These are phyloP conservation scores for Nicotiana attenuata DNA, from an alignment of 257 asterid genomes.

Conservation along the genomic window DNA sequence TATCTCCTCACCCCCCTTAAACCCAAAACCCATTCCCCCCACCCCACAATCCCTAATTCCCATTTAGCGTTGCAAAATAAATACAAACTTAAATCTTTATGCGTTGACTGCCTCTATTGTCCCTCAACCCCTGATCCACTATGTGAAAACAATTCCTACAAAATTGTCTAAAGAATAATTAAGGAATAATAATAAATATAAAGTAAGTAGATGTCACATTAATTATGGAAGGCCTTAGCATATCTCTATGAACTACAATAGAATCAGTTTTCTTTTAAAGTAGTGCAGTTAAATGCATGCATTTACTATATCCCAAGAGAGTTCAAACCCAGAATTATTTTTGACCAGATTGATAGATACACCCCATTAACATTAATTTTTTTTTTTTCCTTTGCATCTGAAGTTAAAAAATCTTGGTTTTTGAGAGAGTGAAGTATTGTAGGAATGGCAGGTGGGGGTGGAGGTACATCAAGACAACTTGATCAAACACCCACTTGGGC, in stretches of 20 bases:
- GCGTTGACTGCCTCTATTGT: background rate
- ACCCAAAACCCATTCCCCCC: background rate
- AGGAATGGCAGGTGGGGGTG: constrained; percentile 49
- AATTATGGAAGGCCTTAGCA: background rate
- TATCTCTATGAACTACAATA: background rate
- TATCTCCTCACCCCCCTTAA: too few relatives aligned
- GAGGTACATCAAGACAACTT: constrained; percentile 33
- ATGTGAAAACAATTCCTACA: background rate
- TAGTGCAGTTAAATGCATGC: constrained; percentile 3
- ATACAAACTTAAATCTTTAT: background rate
- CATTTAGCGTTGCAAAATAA: background rate
- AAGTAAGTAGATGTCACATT: background rate
- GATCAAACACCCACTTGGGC: constrained; percentile 93
- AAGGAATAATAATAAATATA: background rate
- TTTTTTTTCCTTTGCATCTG: background rate
- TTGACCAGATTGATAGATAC: background rate
- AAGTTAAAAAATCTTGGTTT: background rate
- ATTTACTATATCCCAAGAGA: background rate
- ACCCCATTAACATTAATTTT: background rate
- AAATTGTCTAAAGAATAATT: background rate
- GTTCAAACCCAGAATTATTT: background rate
- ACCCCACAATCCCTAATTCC: too few relatives aligned
- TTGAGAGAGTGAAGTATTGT: background rate
- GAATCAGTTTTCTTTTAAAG: background rate
- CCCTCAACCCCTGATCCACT: background rate